Evolutionary conservation across 805 yeast species (phyloP), one percentile per base, ranked within the genome.

Genomic region (Blastobotrys terrestris): DNA sequence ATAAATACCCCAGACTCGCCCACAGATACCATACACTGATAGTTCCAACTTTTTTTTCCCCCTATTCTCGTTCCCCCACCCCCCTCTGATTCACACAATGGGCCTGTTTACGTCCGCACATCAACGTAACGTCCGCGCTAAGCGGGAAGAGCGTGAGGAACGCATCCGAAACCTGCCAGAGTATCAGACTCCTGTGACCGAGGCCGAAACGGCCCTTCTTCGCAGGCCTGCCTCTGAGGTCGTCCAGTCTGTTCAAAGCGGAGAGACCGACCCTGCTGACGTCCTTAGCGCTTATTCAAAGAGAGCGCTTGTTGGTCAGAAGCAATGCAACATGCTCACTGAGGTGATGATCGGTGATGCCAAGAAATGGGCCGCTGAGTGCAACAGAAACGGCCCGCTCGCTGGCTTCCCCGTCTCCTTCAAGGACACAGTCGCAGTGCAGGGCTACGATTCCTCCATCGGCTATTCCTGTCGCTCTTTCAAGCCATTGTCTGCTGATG

Each of bases 301-400:
- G 60, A 72, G 81, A 53, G 84, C 90, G 2, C 74, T 81, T 15
- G 72, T 80, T 51, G 80, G 84, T 2, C 88, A 87, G 55, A 81
- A 80, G 58, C 75, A 80, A 60, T 52, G 56, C 45, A 78, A 80
- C 56, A 76, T 80, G 61, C 72, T 80, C 31, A 74, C 83, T 67
- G 85, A 83, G 53, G 73, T 86, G 52, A 72, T 85, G 67, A 76
- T 84, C 58, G 75, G 79, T 44, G 87, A 82, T 56, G 91, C 85
- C n/a, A 79, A 76, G 60, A 70, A 81, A 56, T 87, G 84, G 69
- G 79, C 79, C 1, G 73, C 75, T 57, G 65, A 71, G 15, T 70
- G 72, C 48, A 72, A 77, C 50, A 81, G 81, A n/a, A 67, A 76
- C 53, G 83, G 83, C 46, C 82, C 84, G 0, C 69, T 82, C 51